Evolutionary conservation across 345 rosid genomes (phyloP).

Genomic region (Citrus inodora): DNA sequence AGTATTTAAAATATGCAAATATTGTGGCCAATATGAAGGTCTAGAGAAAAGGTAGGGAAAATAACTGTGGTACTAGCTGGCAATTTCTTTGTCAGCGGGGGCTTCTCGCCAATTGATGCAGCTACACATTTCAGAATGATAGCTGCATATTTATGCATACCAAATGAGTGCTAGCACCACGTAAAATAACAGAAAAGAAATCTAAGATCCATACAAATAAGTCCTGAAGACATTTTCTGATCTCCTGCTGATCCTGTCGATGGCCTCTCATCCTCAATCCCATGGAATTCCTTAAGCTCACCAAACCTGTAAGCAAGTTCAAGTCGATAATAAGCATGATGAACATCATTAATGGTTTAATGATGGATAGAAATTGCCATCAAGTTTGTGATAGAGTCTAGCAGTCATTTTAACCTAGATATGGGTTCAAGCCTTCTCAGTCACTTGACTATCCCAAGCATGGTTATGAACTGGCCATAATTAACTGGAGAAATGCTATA

Average conservation of each 20-base stretch:
- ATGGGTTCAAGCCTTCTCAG: neutral
- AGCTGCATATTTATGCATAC: conserved; percentile 48
- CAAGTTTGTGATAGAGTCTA: neutral
- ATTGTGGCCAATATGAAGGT: neutral
- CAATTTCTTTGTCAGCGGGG: conserved; percentile 64
- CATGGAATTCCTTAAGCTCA: conserved; percentile 71
- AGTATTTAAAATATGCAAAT: neutral
- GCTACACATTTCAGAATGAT: conserved; percentile 77
- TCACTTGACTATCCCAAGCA: neutral
- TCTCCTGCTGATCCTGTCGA: conserved; percentile 51
- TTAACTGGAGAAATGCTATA: neutral
- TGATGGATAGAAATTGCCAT: neutral
- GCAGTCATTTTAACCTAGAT: neutral
- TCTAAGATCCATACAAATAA: conserved; percentile 49
- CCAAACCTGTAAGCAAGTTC: conserved; percentile 49
- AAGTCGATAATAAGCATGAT: conserved; percentile 8
- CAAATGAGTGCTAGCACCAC: neutral
- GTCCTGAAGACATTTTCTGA: conserved; percentile 81
- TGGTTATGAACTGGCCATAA: neutral
- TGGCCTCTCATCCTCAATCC: conserved; percentile 77
- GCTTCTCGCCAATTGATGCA: conserved; percentile 84
- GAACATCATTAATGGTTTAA: neutral
- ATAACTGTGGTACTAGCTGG: conserved; percentile 81
- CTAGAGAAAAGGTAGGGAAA: conserved; percentile 10
- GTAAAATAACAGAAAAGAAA: neutral